A percentile compares a stretch with the other conserved stretches of the same genome.
These are phyloP conservation scores for Massarina eburnea DNA, from an alignment of 2,329 filamentous ascomycete genomes.

Conservation along the genomic window DNA sequence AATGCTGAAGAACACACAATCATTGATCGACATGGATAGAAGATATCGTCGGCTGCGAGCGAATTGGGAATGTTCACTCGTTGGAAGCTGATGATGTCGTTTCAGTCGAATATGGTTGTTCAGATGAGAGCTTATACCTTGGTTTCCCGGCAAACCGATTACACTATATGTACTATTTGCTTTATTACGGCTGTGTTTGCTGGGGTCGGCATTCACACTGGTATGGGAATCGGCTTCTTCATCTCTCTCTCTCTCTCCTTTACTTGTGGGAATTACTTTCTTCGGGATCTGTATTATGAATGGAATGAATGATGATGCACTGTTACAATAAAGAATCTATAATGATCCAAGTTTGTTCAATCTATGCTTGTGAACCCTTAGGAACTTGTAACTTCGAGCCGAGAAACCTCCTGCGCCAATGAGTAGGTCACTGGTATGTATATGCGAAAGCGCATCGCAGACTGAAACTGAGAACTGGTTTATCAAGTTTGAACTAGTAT, in stretches of 20 bases:
- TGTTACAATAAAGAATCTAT: constrained; percentile 2
- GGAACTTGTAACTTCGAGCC: too few relatives aligned
- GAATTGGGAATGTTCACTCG: constrained; percentile 25
- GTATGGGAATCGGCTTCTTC: constrained; percentile 8
- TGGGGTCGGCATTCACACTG: constrained; percentile 14
- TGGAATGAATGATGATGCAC: constrained; percentile 1
- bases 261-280: not conserved
- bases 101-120: constrained; percentile 11
- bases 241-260: constrained; percentile 9
- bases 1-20: constrained; percentile 4
- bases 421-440: too few relatives aligned
- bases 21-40: constrained; percentile 17
- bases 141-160: constrained; percentile 14
- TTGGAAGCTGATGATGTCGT: constrained; percentile 17
- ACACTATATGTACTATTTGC: constrained; percentile 28
- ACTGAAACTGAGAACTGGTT: too few relatives aligned
- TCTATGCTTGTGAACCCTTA: too few relatives aligned
- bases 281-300: constrained; percentile 5
- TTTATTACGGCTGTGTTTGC: constrained; percentile 11
- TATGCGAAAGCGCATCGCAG: too few relatives aligned
- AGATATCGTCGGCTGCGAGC: constrained; percentile 16
- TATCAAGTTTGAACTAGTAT: too few relatives aligned
- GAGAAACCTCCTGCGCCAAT: too few relatives aligned
- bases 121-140: constrained; percentile 11
- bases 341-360: too few relatives aligned